phyloP scores from a whole-genome alignment of 352 stramenopile species.

The Globisporangium cederbergense region DNA sequence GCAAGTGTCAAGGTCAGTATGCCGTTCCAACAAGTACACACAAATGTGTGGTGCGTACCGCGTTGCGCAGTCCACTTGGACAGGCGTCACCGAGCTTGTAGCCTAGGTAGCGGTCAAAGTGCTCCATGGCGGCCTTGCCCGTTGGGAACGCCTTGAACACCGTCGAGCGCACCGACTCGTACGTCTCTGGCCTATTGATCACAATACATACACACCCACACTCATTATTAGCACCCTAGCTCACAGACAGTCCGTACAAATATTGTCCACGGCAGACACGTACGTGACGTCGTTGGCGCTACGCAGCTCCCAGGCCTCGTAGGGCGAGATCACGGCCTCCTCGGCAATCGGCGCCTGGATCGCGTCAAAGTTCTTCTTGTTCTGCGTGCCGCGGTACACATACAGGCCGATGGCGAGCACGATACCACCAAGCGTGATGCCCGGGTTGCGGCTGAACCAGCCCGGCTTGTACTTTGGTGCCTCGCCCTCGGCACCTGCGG shows the following conservation, averaged over 20 bases:
- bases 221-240: not conserved
- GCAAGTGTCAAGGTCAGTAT: not conserved
- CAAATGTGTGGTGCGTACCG: conserved; percentile 20
- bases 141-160: conserved; percentile 52
- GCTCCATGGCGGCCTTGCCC: conserved; percentile 62
- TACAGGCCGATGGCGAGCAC: conserved; percentile 63
- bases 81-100: conserved; percentile 60
- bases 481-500: conserved; percentile 27
- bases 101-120: conserved; percentile 79
- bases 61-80: conserved; percentile 60
- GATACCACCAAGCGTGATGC: conserved; percentile 68
- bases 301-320: conserved; percentile 82
- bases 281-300: conserved; percentile 81
- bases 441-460: conserved; percentile 84
- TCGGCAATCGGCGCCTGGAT: conserved; percentile 73
- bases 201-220: not conserved
- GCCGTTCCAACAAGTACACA: not conserved
- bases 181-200: conserved; percentile 38
- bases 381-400: conserved; percentile 66
- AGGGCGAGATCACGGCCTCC: conserved; percentile 72
- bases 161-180: conserved; percentile 43
- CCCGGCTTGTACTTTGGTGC: conserved; percentile 78
- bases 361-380: conserved; percentile 80
- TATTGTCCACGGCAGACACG: conserved; percentile 5
- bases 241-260: not conserved